Base-by-base conservation (phyloP, 2,329 filamentous ascomycete species). In the Ceratocystis albifundus region DNA sequence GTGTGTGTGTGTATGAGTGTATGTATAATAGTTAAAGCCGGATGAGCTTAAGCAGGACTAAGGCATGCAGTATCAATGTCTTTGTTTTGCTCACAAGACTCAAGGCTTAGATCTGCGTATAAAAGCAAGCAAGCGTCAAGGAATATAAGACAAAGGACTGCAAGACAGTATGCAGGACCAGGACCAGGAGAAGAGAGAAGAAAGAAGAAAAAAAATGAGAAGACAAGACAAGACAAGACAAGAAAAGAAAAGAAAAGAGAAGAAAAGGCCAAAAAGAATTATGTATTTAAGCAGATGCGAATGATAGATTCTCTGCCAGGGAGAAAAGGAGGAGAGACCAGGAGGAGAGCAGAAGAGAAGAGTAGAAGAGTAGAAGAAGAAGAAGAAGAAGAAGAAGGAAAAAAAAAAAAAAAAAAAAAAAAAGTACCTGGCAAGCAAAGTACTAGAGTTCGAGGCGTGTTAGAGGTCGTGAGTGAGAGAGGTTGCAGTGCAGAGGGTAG, bases 71-170 rank as follows among this genome's bases (percentile, higher is more conserved):
- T 45, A 30, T 46, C 30, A 44, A 15, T 48, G 45, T 46, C 41
- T 45, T 63, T 45, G 61, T 57, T 32, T 32, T n/a, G 53, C 30
- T 57, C 25, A 25, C 25, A 48, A 28, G n/a, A 48, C 22, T 63
- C 61, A 22, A 63, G 61, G 32, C 53, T 63, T 63, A 22, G 22
- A 63, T 48, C 30, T 17, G 30, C 17, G 53, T 57, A 57, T 12
- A 45, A 57, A 57, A 57, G 30, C 28, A 5, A 57, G 53, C 28
- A 6, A 32, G 53, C 53, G 28, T 57, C 30, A 61, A 61, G 59
- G 59, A 22, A 61, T 41, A 61, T 61, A 45, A 61, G 32, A 45
- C 59, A 61, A 36, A 7, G n/a, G n/a, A 46, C 5, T 46, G 32
- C 25, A n/a, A 25, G 36, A 62, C 20, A 30, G 61, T 28, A 28